These are phyloP conservation scores for Aplosporella prunicola DNA, from an alignment of 2,329 filamentous ascomycete species.

Conservation along the genomic window DNA sequence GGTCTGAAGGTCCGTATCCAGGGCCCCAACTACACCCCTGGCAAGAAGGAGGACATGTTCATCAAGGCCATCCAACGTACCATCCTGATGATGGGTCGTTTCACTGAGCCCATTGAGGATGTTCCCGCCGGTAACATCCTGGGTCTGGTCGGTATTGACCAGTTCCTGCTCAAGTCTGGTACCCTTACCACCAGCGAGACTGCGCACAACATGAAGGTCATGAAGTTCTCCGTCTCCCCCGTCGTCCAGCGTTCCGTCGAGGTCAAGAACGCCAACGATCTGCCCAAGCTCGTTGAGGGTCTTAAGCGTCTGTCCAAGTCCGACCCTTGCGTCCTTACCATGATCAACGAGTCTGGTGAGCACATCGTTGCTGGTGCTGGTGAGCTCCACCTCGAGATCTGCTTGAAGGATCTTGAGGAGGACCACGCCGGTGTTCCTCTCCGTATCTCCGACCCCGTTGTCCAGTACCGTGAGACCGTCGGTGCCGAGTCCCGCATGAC, in stretches of 20 bases:
- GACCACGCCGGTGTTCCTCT: slow-evolving; percentile 98
- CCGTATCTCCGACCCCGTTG: slow-evolving; percentile 95
- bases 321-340: slow-evolving; percentile 92
- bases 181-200: slow-evolving; percentile 95
- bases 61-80: slow-evolving; percentile 99
- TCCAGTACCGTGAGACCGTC: slow-evolving; percentile 98
- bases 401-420: slow-evolving; percentile 99
- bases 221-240: slow-evolving; percentile 99
- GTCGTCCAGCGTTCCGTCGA: slow-evolving; percentile 98
- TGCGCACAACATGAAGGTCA: slow-evolving; percentile 99
- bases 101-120: slow-evolving; percentile 97
- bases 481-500: slow-evolving; percentile 77
- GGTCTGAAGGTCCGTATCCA: slow-evolving; percentile 99
- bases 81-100: slow-evolving; percentile 99
- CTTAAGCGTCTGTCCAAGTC: slow-evolving; percentile 99
- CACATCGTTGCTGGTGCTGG: slow-evolving; percentile 98
- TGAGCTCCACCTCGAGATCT: slow-evolving; percentile 99
- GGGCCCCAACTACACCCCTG: slow-evolving; percentile 95
- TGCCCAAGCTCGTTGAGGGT: slow-evolving; percentile 99
- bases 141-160: slow-evolving; percentile 97
- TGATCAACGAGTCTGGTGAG: slow-evolving; percentile 87
- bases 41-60: slow-evolving; percentile 98
- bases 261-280: slow-evolving; percentile 99
- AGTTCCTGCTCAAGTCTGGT: slow-evolving; percentile 99
- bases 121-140: slow-evolving; percentile 99